phyloP scores from a whole-genome alignment of 2,329 filamentous ascomycete genomes.

The Apiospora hydei region DNA sequence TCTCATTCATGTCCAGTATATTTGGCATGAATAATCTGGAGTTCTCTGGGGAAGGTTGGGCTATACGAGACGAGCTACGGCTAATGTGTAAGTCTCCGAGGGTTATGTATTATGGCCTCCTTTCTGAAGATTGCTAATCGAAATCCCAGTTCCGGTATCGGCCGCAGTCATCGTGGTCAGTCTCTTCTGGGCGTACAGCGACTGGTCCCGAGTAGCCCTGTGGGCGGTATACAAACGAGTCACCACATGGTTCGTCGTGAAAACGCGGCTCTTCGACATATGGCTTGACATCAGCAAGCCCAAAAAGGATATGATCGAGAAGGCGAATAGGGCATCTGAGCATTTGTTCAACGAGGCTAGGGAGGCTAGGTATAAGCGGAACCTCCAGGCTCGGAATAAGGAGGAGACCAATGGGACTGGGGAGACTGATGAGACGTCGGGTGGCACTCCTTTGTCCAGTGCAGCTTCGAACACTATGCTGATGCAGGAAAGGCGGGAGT shows the following conservation, averaged over 20 bases:
- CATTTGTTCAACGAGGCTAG: neutral
- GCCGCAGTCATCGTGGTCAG: neutral
- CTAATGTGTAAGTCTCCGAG: constrained; percentile 37
- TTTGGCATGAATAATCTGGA: constrained; percentile 48
- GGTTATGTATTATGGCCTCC: too few relatives aligned
- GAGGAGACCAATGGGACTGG: neutral
- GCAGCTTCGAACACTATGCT: neutral
- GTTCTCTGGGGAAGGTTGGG: constrained; percentile 28
- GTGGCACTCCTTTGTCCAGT: neutral
- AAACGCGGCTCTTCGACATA: neutral
- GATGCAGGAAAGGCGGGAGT: too few relatives aligned
- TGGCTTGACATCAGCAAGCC: constrained; percentile 1
- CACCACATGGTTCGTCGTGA: neutral
- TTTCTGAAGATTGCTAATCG: neutral
- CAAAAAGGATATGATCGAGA: neutral
- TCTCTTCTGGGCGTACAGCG: constrained; percentile 19
- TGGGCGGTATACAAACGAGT: neutral
- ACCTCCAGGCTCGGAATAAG: neutral
- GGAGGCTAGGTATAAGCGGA: neutral
- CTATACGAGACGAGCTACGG: constrained; percentile 28
- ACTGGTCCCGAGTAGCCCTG: neutral
- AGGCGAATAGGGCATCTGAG: neutral
- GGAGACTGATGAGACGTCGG: neutral
- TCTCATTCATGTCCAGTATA: constrained; percentile 47
- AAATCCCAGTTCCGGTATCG: neutral